Evolutionary conservation across 108 stramenopile species (phyloP).

Genomic region (Conticribra weissflogii): DNA sequence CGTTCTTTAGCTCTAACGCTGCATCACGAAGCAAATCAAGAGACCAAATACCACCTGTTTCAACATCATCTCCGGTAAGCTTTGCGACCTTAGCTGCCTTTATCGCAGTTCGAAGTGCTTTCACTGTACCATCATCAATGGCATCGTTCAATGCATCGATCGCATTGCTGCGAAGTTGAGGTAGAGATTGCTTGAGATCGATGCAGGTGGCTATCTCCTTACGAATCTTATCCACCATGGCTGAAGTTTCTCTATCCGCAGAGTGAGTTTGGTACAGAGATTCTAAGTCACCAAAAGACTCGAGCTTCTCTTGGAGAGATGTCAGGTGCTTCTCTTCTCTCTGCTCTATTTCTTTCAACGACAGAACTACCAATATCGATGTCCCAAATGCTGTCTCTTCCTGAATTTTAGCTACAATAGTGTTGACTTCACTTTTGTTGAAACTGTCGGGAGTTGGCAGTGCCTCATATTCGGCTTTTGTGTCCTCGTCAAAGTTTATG

Average conservation of each 20-base stretch:
- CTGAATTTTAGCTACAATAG: slow-evolving; percentile 70
- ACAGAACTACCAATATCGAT: slow-evolving; percentile 64
- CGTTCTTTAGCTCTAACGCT: slow-evolving; percentile 78
- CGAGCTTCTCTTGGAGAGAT: slow-evolving; percentile 66
- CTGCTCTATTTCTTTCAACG: slow-evolving; percentile 70
- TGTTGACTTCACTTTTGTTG: slow-evolving; percentile 76
- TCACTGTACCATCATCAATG: slow-evolving; percentile 89
- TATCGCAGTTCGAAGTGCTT: slow-evolving; percentile 74
- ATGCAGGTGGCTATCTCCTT: slow-evolving; percentile 64
- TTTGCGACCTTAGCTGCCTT: slow-evolving; percentile 74
- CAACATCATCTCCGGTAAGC: slow-evolving; percentile 71
- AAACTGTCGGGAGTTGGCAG: slow-evolving; percentile 78
- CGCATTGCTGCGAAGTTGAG: slow-evolving; percentile 54
- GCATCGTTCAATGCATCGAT: slow-evolving; percentile 76
- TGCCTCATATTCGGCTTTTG: slow-evolving; percentile 82
- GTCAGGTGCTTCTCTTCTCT: slow-evolving; percentile 60
- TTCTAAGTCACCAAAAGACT: slow-evolving; percentile 61
- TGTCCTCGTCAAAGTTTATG: slow-evolving; percentile 86
- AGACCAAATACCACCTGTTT: slow-evolving; percentile 79
- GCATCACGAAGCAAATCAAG: slow-evolving; percentile 83
- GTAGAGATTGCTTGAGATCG: slow-evolving; percentile 48
- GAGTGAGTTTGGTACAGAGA: slow-evolving; percentile 31
- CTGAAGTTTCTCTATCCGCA: slow-evolving; percentile 50
- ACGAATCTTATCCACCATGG: slow-evolving; percentile 65
- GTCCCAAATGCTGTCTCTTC: slow-evolving; percentile 85